phyloP scores from a whole-genome alignment of 768 basidiomycete genomes.

The Macrolepiota fuliginosa region DNA sequence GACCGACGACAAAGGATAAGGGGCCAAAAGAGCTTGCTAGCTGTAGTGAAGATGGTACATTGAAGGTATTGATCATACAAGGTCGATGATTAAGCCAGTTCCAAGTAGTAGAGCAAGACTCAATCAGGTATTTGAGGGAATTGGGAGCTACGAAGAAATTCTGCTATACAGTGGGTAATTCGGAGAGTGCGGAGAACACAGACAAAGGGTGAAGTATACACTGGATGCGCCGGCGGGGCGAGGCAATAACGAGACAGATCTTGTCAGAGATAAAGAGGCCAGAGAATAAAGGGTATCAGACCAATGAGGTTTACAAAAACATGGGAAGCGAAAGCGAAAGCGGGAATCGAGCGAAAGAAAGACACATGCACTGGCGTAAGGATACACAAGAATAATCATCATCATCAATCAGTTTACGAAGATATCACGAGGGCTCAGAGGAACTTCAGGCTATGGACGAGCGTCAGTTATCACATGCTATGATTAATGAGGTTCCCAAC shows the following conservation, averaged over 20 bases:
- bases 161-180: slow-evolving; percentile 69
- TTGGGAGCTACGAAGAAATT: slow-evolving; percentile 26
- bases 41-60: slow-evolving; percentile 90
- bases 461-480: slow-evolving; percentile 17
- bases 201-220: slow-evolving; percentile 28
- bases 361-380: slow-evolving; percentile 48
- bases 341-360: slow-evolving; percentile 31
- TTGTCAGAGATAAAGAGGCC: slow-evolving; percentile 28
- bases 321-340: slow-evolving; percentile 34
- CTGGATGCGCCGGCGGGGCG: slow-evolving; percentile 1
- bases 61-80: slow-evolving; percentile 71
- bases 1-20: slow-evolving; percentile 35
- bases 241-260: slow-evolving; percentile 46
- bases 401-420: slow-evolving; percentile 51
- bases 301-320: slow-evolving; percentile 50
- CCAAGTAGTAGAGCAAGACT: slow-evolving; percentile 39
- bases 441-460: slow-evolving; percentile 76
- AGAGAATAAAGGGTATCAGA: slow-evolving; percentile 72
- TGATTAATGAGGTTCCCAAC: slow-evolving; percentile 24
- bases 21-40: slow-evolving; percentile 63
- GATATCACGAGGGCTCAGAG: slow-evolving; percentile 86
- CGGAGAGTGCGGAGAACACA: slow-evolving; percentile 39
- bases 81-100: slow-evolving; percentile 43
- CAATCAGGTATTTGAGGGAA: slow-evolving; percentile 12
- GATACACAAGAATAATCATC: slow-evolving; percentile 70